Base-by-base conservation (phyloP, 345 rosid genomes). In the Firmiana major region DNA sequence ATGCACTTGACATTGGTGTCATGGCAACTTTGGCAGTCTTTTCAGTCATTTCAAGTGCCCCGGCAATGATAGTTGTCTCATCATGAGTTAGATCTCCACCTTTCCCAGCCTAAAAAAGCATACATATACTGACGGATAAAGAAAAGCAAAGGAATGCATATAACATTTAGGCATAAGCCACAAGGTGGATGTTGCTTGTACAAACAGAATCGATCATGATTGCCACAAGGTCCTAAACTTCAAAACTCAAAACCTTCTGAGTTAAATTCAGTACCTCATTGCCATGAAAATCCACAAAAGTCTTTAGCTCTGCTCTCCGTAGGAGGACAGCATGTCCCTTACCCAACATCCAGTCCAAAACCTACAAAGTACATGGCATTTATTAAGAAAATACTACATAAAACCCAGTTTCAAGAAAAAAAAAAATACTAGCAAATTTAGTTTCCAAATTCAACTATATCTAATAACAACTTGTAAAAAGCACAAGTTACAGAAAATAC, bases 311-410 rank as follows among this genome's bases (percentile, higher is more conserved):
- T 54, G 99, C 99, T 83, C 99, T 89, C 63, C 99, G 83, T 79
- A 95, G 78, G 54, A 95, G 97, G 77, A 79, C 96, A 76, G 89
- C 94, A 58, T 93, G 99, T 65, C 97, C 97, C 83, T 93, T 95
- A 70, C 99, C 99, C 86, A 95, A 81, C 99, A 95, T 90, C 96
- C 93, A 93, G 88, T 95, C 99, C 82, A 94, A 83, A 75, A 94
- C 90, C 99, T 94, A 77, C 65, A 82, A 9, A 28, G 64, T 17
- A 74, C 51, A 54, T 17, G 34, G 45, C 65, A 76, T 68, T 77
- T 75, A 54, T 49, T 57, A 64, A 63, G 16, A 34, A 66, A 67
- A 60, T 11, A 57, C 64, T 59, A 26, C 43, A 70, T 6, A 24
- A 46, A 77, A 62, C 69, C 34, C 15, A 70, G n/a, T 70, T 48